phyloP scores from a whole-genome alignment of 208 protist genomes.

The Trypanosoma avium region DNA sequence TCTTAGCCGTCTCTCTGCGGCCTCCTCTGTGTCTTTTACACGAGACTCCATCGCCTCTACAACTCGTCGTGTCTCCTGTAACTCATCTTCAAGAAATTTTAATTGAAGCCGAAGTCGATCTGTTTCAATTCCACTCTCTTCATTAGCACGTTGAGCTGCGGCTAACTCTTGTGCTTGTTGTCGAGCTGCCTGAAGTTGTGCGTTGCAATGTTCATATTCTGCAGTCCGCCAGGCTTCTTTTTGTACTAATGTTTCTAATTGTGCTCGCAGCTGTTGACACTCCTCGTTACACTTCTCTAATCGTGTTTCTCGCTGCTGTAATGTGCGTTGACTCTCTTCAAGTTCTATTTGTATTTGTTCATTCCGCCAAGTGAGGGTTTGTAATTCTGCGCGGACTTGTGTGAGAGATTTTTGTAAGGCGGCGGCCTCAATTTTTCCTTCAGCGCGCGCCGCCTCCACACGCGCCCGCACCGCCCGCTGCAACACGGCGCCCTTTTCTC shows the following conservation, averaged over 20 bases:
- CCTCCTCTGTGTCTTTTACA: slow-evolving; percentile 53
- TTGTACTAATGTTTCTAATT: too few species aligned
- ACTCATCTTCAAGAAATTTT: slow-evolving; percentile 45
- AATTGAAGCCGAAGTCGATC: slow-evolving; percentile 56
- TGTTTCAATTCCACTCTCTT: slow-evolving; percentile 40
- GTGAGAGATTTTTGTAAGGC: slow-evolving; percentile 46
- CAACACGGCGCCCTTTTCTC: slow-evolving; percentile 27
- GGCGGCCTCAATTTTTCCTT: slow-evolving; percentile 43
- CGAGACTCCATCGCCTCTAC: slow-evolving; percentile 32
- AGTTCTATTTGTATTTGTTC: slow-evolving; percentile 40
- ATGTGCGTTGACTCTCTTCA: slow-evolving; percentile 15
- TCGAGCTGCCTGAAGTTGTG: slow-evolving; percentile 35
- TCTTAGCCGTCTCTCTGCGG: slow-evolving; percentile 41
- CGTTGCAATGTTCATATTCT: too few species aligned
- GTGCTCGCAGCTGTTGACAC: too few species aligned
- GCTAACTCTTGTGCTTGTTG: slow-evolving; percentile 31
- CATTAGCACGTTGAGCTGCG: slow-evolving; percentile 25
- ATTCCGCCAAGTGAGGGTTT: slow-evolving; percentile 34
- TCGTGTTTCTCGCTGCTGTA: slow-evolving; percentile 29
- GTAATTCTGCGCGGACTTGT: slow-evolving; percentile 39
- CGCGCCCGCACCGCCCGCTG: slow-evolving; percentile 44
- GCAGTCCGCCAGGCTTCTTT: too few species aligned
- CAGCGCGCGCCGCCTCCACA: slow-evolving; percentile 38
- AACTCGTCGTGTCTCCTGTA: slow-evolving; percentile 38
- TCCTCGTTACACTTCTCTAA: too few species aligned